Evolutionary conservation across 306 rosid genomes (phyloP).

Genomic region (Begonia peltatifolia): DNA sequence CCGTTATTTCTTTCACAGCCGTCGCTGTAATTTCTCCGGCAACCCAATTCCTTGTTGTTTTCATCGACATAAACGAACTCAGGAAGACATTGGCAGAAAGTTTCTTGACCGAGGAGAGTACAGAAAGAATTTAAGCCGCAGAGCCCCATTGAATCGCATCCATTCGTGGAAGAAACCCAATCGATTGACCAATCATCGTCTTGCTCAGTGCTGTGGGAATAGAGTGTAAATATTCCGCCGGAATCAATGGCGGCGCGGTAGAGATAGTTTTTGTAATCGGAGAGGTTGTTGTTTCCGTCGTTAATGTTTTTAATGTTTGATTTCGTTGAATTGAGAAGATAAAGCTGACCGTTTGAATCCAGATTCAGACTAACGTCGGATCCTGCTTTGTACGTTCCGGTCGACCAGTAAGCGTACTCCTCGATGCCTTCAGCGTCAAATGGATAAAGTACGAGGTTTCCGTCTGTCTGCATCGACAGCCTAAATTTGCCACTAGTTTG

Average conservation of each 20-base stretch:
- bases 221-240: too few species aligned
- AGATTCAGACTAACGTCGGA: too few species aligned
- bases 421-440: too few species aligned
- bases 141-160: background rate
- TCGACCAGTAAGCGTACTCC: too few species aligned
- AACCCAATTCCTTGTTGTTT: conserved; percentile 5
- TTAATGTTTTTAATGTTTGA: too few species aligned
- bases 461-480: background rate
- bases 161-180: background rate
- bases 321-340: too few species aligned
- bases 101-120: background rate
- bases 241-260: too few species aligned
- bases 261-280: too few species aligned
- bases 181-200: background rate
- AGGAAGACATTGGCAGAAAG: too few species aligned
- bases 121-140: conserved; percentile 10
- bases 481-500: background rate
- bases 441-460: background rate
- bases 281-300: too few species aligned
- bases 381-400: too few species aligned
- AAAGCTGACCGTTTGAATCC: too few species aligned
- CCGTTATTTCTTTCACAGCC: background rate
- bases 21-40: conserved; percentile 5
- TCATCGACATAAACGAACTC: background rate
- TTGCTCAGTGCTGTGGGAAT: background rate